Conservation (phyloP, 345 rosid genomes). For the Salix viminalis region DNA sequence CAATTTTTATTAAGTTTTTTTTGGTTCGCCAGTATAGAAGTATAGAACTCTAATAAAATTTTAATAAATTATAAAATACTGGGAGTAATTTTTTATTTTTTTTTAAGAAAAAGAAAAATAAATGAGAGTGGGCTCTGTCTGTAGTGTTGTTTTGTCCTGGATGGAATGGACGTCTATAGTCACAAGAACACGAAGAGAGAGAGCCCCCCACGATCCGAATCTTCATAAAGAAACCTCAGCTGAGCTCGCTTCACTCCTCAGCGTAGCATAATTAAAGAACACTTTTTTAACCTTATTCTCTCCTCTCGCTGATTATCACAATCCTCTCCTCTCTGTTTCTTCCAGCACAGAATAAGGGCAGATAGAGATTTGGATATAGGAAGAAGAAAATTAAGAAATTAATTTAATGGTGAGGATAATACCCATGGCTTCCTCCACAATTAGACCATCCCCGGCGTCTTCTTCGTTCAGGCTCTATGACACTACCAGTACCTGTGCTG, state of each 20-base stretch:
- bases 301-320: not conserved
- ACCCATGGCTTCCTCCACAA: conserved; percentile 78
- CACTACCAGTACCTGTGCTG: conserved; percentile 34
- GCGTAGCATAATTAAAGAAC: not conserved
- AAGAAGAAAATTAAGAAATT: not conserved
- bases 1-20: too few relatives aligned
- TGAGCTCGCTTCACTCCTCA: not conserved
- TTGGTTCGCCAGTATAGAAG: too few relatives aligned
- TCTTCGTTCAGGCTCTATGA: conserved; percentile 41
- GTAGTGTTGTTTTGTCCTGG: too few relatives aligned
- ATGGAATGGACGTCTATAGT: too few relatives aligned
- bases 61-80: too few relatives aligned
- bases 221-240: too few relatives aligned
- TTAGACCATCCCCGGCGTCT: conserved; percentile 51
- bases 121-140: too few relatives aligned
- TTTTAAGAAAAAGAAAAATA: too few relatives aligned
- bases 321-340: not conserved
- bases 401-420: conserved; percentile 52
- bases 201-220: too few relatives aligned
- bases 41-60: too few relatives aligned
- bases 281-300: not conserved
- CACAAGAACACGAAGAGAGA: too few relatives aligned
- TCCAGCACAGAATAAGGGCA: not conserved
- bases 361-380: not conserved
- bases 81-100: too few relatives aligned